These are phyloP conservation scores for Coemansia furcata DNA, from an alignment of 192 early-diverging fungal species.

Conservation along the genomic window DNA sequence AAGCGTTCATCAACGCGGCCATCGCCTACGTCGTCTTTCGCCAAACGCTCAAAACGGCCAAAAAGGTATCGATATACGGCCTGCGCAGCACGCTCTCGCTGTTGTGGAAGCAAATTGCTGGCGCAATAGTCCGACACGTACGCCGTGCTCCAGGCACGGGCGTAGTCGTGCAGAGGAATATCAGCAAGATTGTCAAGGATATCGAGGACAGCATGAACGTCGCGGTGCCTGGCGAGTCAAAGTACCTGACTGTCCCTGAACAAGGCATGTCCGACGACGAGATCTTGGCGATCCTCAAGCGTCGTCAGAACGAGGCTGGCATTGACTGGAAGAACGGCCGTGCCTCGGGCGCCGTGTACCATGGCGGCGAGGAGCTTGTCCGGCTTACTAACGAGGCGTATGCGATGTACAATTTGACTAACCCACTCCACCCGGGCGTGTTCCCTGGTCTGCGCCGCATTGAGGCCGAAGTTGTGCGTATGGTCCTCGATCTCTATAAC, in stretches of 20 bases:
- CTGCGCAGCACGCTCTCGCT: constrained; percentile 17
- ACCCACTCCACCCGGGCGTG: constrained; percentile 93
- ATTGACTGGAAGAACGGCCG: constrained; percentile 83
- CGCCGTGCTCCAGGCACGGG: constrained; percentile 56
- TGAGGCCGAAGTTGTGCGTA: constrained; percentile 92
- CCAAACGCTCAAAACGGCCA: constrained; percentile 24
- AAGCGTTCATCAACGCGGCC: constrained; percentile 37
- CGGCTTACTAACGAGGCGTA: constrained; percentile 76
- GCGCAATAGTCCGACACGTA: constrained; percentile 26
- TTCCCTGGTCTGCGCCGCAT: constrained; percentile 94
- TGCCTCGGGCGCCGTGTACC: constrained; percentile 89
- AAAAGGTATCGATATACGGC: constrained; percentile 39
- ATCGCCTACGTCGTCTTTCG: constrained; percentile 46
- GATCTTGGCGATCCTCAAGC: constrained; percentile 61
- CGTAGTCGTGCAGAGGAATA: constrained; percentile 67
- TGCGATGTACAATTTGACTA: constrained; percentile 74
- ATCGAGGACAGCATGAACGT: constrained; percentile 76
- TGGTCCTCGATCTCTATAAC: constrained; percentile 89
- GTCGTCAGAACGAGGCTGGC: constrained; percentile 59
- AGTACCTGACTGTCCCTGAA: constrained; percentile 66
- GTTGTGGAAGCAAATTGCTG: constrained; percentile 35
- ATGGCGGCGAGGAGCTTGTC: constrained; percentile 83
- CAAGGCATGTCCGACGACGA: constrained; percentile 61
- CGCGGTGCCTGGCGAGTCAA: constrained; percentile 59
- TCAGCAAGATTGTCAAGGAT: constrained; percentile 74